Evolutionary conservation across 495 filamentous ascomycete species (phyloP), one percentile per base, ranked within the genome.

Genomic region (Bryoglossum gracile): DNA sequence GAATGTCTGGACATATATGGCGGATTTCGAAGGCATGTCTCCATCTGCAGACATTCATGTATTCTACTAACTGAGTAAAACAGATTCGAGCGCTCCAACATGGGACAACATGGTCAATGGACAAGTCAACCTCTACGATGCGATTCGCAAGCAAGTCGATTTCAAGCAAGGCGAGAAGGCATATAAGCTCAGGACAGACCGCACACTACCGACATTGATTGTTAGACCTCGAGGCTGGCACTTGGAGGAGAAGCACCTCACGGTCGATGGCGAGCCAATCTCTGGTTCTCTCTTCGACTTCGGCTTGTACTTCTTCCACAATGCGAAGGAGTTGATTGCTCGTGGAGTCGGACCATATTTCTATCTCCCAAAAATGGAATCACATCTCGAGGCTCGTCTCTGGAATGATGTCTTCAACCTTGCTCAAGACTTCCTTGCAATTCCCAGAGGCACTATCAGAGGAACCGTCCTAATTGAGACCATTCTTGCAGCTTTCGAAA

Each of bases 91-190:
- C 65, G 92, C 94, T 19, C 92, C 92, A 24, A 97, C 92, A 19
- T 99, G 92, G 92, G 89, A 95, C 40, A 99, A 97, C 75, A 96
- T 99, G 91, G 80, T 96, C 71, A 92, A 92, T 63, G 92, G 92
- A 45, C 92, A 99, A 73, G 82, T 96, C 44, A 99, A 99, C 73
- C 75, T 99, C 50, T 95, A 97, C 72, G 92, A 99, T 61, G 94
- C 94, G 46, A 86, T 95, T 59, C 89, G 92, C 50, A 82, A 82
- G 48, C 86, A 95, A 69, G 80, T 97, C 57, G 92, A 99, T 73
- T 97, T 97, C 77, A 94, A 94, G 73, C 84, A 87, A 58, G 89
- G 89, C 43, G 74, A 78, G 55, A 99, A 97, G 70, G 89, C 92
- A 55, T 99, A 99, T 73, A 96, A 96, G 70, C 81, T 99, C 26